Base-by-base conservation (phyloP, 2,329 filamentous ascomycete genomes). In the Macrophomina phaseolina region DNA sequence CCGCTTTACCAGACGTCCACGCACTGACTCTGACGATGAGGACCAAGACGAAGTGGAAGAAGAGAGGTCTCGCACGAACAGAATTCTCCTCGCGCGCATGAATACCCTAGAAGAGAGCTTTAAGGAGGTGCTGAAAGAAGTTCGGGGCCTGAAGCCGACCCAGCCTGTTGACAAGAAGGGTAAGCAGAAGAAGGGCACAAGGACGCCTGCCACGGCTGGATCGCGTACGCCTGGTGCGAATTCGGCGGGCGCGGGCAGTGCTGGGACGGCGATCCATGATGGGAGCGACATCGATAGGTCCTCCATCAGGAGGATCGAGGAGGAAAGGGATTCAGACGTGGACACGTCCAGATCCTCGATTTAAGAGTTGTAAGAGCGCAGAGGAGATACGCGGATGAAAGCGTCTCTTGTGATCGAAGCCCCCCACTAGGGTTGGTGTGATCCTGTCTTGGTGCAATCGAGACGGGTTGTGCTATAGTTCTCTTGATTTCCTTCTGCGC, bases 51-150 rank as follows among this genome's bases (percentile, higher is more conserved):
- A 65, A 2, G 73, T 76, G 18, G 75, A 75, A 1, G 77, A 79
- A n/a, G 68, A 67, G 8, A 36, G 70, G 12, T 77, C 75, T 12
- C 72, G 76, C 45, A 78, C 91, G 74, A 86, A 90, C 71, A 87
- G 92, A 66, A 85, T 97, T 53, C 91, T 97, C 79, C 82, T 97
- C 53, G 92, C 93, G 8, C 85, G 93, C 40, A 97, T 97, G 93
- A 95, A 95, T 77, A 94, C 91, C 7, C 84, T 98, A 2, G 94
- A 98, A 76, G 93, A 97, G 78, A 91, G 93, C 14, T 94, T 98
- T 77, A 86, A 91, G 2, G 92, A 97, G 68, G 90, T 97, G n/a
- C 87, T 93, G 66, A 88, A 87, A 69, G 92, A 95, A 77, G 90
- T 97, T 76, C 88, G 91, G 69, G 87, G 88, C 69, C 80, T 87